Conservation (phyloP, 2,329 filamentous ascomycete genomes). For the Alternaria sp. region DNA sequence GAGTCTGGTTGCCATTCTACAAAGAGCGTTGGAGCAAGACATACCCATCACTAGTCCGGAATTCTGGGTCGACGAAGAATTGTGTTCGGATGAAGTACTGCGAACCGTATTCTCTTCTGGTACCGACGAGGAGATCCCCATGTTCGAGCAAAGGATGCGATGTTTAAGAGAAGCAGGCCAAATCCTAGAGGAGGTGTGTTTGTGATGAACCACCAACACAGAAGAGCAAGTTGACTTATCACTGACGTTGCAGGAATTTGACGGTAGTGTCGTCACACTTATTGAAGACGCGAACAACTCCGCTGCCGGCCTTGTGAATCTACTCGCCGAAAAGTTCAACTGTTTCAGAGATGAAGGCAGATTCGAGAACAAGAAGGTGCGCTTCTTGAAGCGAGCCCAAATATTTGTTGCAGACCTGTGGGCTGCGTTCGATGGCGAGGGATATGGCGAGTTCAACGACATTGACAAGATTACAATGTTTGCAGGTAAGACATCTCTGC, state of each 20-base stretch:
- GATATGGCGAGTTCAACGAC: slow-evolving; percentile 82
- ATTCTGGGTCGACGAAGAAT: slow-evolving; percentile 81
- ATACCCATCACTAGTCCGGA: slow-evolving; percentile 88
- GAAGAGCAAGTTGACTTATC: neutral
- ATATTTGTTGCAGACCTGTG: slow-evolving; percentile 95
- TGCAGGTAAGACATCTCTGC: slow-evolving; percentile 61
- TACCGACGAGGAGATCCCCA: slow-evolving; percentile 84
- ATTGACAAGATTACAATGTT: slow-evolving; percentile 99
- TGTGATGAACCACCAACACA: neutral
- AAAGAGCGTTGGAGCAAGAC: slow-evolving; percentile 86
- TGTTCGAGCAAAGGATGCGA: slow-evolving; percentile 76
- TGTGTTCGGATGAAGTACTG: slow-evolving; percentile 77
- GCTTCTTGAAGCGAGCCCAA: slow-evolving; percentile 91
- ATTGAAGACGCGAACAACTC: slow-evolving; percentile 78
- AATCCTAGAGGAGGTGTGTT: slow-evolving; percentile 68
- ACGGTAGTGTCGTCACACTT: slow-evolving; percentile 75
- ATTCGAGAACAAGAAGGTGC: slow-evolving; percentile 77
- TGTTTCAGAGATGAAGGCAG: slow-evolving; percentile 84
- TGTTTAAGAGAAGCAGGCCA: slow-evolving; percentile 84
- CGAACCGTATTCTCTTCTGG: slow-evolving; percentile 83
- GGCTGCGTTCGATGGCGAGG: slow-evolving; percentile 88
- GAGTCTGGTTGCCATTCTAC: slow-evolving; percentile 86
- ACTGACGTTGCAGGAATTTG: slow-evolving; percentile 67
- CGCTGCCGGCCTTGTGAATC: slow-evolving; percentile 83
- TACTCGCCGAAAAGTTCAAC: slow-evolving; percentile 79